phyloP scores from a whole-genome alignment of 192 early-diverging fungal species.

The Gryganskiella cystojenkinii region DNA sequence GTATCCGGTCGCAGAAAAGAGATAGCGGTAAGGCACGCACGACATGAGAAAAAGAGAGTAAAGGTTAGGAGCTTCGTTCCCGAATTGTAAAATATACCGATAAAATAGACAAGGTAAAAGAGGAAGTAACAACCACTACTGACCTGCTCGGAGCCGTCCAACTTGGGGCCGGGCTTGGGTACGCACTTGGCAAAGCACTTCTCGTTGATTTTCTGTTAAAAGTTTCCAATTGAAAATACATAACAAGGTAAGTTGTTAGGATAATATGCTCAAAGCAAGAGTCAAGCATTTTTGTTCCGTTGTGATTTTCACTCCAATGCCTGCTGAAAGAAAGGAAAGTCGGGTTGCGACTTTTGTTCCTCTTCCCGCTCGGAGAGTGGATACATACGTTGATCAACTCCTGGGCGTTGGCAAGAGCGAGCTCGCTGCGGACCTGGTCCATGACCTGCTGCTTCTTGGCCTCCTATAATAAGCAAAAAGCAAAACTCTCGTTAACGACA shows the following conservation, averaged over 20 bases:
- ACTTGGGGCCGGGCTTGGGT: conserved; percentile 73
- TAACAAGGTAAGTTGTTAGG: neutral
- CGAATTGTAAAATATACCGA: neutral
- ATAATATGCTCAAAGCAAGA: too few species aligned
- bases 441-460: conserved; percentile 79
- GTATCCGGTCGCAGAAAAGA: too few species aligned
- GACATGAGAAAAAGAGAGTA: too few species aligned
- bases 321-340: too few species aligned
- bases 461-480: conserved; percentile 19
- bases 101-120: neutral
- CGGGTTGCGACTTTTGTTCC: too few species aligned
- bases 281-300: too few species aligned
- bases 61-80: too few species aligned
- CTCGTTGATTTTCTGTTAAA: conserved; percentile 82
- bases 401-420: conserved; percentile 85
- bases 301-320: too few species aligned
- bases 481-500: too few species aligned
- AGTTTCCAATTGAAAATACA: neutral
- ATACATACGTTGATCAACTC: conserved; percentile 79
- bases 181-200: conserved; percentile 91
- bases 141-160: conserved; percentile 78
- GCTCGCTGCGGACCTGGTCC: conserved; percentile 79
- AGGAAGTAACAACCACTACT: neutral
- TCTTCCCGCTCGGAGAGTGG: neutral
- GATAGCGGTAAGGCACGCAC: too few species aligned